These are phyloP conservation scores for Hanseniaspora guilliermondii DNA, from an alignment of 805 yeast genomes.

Conservation along the genomic window DNA sequence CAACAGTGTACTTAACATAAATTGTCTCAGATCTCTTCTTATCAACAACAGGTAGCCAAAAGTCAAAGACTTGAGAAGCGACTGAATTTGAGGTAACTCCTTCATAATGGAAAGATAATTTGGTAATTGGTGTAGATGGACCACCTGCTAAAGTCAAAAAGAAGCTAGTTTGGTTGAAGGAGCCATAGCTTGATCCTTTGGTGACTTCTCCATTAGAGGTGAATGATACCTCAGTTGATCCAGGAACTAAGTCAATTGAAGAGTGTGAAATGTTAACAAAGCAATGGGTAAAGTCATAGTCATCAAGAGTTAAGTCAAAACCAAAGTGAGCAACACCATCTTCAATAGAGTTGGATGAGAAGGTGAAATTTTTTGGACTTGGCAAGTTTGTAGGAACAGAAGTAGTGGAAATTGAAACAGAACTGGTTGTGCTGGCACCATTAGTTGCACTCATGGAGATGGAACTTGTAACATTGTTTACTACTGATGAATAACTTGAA, in stretches of 20 bases:
- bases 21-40: background rate
- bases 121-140: background rate
- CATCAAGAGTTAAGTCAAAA: background rate
- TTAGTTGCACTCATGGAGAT: too few species aligned
- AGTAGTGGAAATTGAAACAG: too few species aligned
- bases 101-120: background rate
- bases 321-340: background rate
- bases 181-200: background rate
- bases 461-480: too few species aligned
- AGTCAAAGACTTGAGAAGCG: background rate
- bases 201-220: background rate
- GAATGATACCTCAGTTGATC: background rate
- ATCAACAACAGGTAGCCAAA: constrained; percentile 6
- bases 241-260: background rate
- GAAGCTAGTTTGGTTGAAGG: background rate
- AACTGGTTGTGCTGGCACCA: too few species aligned
- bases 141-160: constrained; percentile 7
- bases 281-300: background rate
- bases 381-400: background rate
- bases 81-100: background rate
- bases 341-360: background rate
- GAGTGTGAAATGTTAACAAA: background rate
- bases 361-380: background rate
- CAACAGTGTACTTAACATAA: constrained; percentile 2
- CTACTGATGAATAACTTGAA: too few species aligned